Base-by-base conservation (phyloP, 345 rosid species). In the Linum usitatissimum region DNA sequence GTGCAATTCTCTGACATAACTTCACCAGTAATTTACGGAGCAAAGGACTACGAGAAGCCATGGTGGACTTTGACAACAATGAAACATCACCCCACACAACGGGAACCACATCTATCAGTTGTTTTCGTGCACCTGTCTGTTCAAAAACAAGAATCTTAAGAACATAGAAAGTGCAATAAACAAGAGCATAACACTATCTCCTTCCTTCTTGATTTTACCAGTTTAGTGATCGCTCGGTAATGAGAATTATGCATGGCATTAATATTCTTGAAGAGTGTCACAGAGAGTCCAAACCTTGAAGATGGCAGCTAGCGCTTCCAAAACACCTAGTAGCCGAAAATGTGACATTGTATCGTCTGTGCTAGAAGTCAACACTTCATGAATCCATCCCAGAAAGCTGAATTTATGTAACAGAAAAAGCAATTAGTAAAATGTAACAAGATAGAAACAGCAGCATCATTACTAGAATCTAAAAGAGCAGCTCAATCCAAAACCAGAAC, bases 321-420 rank as follows among this genome's bases (percentile, higher is more conserved):
- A 74, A n/a, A 76, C 91, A 68, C 97, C 99, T 64, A 90, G 80
- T 69, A 87, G 76, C 76, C 68, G 84, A 71, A 93, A 93, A 67
- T 85, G 83, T 60, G 79, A 72, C 62, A 73, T n/a, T 7, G 73
- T 76, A 72, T 84, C 90, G 70, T 86, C 94, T 62, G 62, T 74
- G 42, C 65, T 61, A 30, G 84, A 80, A 66, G 96, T 76, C 63
- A 86, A 76, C 61, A 93, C 83, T 68, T 84, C 90, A 74, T 86
- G 91, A 9, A 90, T 71, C 97, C 99, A 90, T 70, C 82, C 85
- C 61, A 81, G 63, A 75, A 93, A 90, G 71, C 99, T 92, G 85
- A 18, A 45, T 45, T 10, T 10, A 4, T 10, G 15, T 15, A 45
- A 45, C 51, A 45, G 51, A 45, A 45, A 13, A 45, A 45, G 51